These are phyloP conservation scores for Dactylellina drechsleri DNA, from an alignment of 2,329 filamentous ascomycete species.

Conservation along the genomic window DNA sequence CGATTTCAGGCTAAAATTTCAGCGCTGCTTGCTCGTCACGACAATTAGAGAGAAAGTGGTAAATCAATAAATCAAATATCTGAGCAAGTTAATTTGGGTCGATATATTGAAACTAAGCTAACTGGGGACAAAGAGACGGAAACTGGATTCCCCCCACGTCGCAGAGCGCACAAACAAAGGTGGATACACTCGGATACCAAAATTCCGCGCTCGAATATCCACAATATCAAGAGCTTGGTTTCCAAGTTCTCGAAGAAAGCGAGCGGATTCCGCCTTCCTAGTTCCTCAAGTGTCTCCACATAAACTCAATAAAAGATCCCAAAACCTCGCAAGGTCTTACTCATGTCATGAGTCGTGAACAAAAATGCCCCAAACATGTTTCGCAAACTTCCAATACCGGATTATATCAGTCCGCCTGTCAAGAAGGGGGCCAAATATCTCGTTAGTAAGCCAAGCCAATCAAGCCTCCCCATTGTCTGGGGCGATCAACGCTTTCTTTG, in stretches of 20 bases:
- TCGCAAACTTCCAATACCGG: constrained; percentile 38
- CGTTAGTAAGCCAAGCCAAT: constrained; percentile 22
- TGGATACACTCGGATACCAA: constrained; percentile 10
- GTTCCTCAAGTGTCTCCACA: no score
- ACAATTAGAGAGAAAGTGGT: no score
- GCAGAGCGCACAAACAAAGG: neutral
- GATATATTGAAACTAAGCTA: constrained; percentile 31
- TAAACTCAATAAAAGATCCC: neutral
- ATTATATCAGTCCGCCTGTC: constrained; percentile 22
- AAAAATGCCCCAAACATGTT: constrained; percentile 22
- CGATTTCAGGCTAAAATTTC: no score
- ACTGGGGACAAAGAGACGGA: neutral
- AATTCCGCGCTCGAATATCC: neutral
- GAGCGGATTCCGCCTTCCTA: no score
- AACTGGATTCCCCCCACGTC: constrained; percentile 14
- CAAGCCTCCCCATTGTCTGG: neutral
- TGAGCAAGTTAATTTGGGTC: constrained; percentile 7
- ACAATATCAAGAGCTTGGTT: neutral
- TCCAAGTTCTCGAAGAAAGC: no score
- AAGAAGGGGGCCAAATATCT: neutral
- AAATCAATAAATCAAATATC: neutral
- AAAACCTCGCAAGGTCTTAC: neutral
- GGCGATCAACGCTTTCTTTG: constrained; percentile 20
- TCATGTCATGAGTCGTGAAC: constrained; percentile 19
- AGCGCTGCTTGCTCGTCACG: no score